A percentile compares a stretch with the other conserved stretches of the same genome.
phyloP scores from a whole-genome alignment of 2,329 filamentous ascomycete species.

The Hymenotorrendiella dingleyae region DNA sequence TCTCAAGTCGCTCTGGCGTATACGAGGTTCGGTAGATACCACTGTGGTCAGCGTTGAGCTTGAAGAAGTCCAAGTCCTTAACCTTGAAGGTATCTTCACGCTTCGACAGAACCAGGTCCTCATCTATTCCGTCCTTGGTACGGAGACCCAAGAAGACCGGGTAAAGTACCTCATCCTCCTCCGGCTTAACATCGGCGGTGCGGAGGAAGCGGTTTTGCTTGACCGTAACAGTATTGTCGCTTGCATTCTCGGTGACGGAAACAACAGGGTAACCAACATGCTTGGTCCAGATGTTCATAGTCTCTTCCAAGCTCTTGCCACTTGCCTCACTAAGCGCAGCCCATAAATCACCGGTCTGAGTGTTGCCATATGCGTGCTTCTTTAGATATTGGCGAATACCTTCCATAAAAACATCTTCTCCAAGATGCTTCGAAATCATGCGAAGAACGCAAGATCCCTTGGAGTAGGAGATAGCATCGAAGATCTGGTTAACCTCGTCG shows the following conservation, averaged over 20 bases:
- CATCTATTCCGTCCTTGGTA: constrained; percentile 76
- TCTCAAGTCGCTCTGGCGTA: constrained; percentile 72
- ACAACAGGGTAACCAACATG: constrained; percentile 91
- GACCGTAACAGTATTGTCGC: constrained; percentile 68
- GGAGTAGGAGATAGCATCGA: constrained; percentile 94
- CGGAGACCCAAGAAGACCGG: constrained; percentile 84
- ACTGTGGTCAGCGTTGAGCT: constrained; percentile 92
- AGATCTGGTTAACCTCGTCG: constrained; percentile 96
- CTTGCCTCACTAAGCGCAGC: constrained; percentile 79
- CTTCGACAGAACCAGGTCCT: constrained; percentile 61
- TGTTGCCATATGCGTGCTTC: constrained; percentile 96
- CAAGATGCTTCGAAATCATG: constrained; percentile 95
- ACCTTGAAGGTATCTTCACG: constrained; percentile 76
- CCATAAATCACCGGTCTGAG: constrained; percentile 86
- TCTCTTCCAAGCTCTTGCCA: constrained; percentile 80
- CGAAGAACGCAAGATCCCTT: constrained; percentile 94
- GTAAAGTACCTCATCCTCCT: constrained; percentile 83
- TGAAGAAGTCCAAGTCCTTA: constrained; percentile 81
- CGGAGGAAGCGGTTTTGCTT: constrained; percentile 94
- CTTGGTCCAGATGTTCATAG: constrained; percentile 97
- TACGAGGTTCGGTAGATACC: constrained; percentile 90
- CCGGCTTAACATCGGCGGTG: constrained; percentile 86
- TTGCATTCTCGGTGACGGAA: constrained; percentile 70
- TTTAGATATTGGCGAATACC: constrained; percentile 87
- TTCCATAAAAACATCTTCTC: constrained; percentile 88